Conservation (phyloP, 1,284 basidiomycete species). For the Ganoderma boninense region DNA sequence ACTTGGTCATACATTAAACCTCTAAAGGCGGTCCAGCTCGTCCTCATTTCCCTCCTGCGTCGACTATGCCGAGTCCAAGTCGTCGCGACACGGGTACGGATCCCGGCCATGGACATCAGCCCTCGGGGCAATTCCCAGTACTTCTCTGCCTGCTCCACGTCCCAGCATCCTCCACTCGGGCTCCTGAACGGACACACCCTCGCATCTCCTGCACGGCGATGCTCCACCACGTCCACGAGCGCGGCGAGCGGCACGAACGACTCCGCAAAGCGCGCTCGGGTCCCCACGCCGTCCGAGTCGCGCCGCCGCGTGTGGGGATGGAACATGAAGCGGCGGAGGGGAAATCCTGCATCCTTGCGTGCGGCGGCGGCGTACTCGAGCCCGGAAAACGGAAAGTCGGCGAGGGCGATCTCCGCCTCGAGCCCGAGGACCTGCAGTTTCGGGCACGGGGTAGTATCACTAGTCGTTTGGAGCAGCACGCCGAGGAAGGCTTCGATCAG, state of each 20-base stretch:
- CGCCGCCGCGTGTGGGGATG: not conserved
- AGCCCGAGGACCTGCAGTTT: not conserved
- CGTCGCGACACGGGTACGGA: not conserved
- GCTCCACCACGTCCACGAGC: not conserved
- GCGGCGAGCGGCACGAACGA: not conserved
- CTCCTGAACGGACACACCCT: conserved; percentile 1
- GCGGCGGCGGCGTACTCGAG: not conserved
- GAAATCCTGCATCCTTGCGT: not conserved
- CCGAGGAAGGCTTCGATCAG: not conserved
- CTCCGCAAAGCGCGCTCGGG: not conserved
- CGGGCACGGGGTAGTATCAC: not conserved
- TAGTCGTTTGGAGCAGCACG: not conserved
- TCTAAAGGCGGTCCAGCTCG: not conserved
- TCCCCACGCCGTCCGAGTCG: not conserved
- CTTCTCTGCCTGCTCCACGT: not conserved
- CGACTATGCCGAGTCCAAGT: too few relatives aligned
- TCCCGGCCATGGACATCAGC: not conserved
- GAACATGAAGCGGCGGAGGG: not conserved
- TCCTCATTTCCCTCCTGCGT: not conserved
- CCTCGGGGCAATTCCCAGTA: not conserved
- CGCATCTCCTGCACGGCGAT: not conserved
- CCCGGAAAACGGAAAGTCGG: not conserved
- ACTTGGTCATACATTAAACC: too few relatives aligned
- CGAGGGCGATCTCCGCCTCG: not conserved
- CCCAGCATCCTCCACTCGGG: not conserved